Base-by-base conservation (phyloP, 305 asterid genomes). In the Fraxinus baroniana region DNA sequence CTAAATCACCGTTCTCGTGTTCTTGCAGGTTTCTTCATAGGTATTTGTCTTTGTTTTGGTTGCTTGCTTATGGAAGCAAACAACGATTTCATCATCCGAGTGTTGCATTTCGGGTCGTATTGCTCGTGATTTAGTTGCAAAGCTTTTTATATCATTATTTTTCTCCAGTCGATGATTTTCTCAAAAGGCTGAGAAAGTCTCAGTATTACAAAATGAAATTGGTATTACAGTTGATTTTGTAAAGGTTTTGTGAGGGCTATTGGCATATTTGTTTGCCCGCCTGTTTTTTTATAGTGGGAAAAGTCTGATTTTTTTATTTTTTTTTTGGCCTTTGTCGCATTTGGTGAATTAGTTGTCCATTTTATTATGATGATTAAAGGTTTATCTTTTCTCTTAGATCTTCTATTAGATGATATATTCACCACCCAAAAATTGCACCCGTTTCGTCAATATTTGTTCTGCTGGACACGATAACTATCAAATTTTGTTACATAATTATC, bases 11-110 rank as follows among this genome's bases (percentile, higher is more conserved):
- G 6, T 49, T 78, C 13, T 36, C 10, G 32, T 30, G 39, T 24
- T 79, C 26, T 75, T 85, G 91, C 91, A 88, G 91, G 87, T 85
- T 74, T 77, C 70, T 70, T 83, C 74, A 37, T 78, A 55, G 79
- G 72, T 83, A 71, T 79, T 74, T 75, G 87, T 78, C 52, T 10
- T 44, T 55, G 39, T 76, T 71, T 80, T 70, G 83, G 70, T 85
- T 85, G 86, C 76, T 82, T 79, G 80, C 83, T 87, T 81, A 89
- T 81, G 82, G 76, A 78, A 81, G 87, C 84, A 86, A 81, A 73
- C 80, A 24, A 71, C 71, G 57, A 78, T 75, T 84, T 70, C 77
- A 30, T 32, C 24, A 46, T 73, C 82, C 15, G 20, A 52, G 49
- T 28, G 62, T 77, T 80, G 74, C 70, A 62, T 60, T 62, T 77